These are phyloP conservation scores for Meripilus lineatus DNA, from an alignment of 1,284 basidiomycete species.

Conservation along the genomic window DNA sequence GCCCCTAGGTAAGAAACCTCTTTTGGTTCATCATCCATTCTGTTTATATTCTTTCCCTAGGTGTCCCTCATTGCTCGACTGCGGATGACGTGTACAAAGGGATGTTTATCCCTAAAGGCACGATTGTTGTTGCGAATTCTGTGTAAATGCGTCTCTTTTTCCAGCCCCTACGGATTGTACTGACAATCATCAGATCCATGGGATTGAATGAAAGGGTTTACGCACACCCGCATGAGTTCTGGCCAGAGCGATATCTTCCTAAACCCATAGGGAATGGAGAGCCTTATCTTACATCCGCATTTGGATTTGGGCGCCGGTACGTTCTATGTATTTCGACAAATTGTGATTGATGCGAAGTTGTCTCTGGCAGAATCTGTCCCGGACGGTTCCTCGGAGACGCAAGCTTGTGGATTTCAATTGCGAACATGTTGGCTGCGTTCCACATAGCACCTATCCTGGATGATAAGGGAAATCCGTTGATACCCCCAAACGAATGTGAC, in stretches of 20 bases:
- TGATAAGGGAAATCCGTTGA: conserved; percentile 7
- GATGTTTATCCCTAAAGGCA: conserved; percentile 21
- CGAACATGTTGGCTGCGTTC: conserved; percentile 16
- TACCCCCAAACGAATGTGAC: neutral
- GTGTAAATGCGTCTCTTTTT: conserved; percentile 13
- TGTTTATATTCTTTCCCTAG: conserved; percentile 7
- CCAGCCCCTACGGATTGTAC: neutral
- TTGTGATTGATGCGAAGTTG: too few relatives aligned
- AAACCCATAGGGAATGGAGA: neutral
- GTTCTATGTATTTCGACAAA: too few relatives aligned
- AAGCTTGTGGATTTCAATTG: conserved; percentile 16
- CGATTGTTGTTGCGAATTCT: conserved; percentile 19
- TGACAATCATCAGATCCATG: neutral
- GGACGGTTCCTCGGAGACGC: conserved; percentile 17
- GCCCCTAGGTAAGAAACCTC: conserved; percentile 4
- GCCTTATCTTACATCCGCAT: neutral
- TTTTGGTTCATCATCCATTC: neutral
- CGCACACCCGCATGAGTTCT: conserved; percentile 5
- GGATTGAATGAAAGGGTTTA: conserved; percentile 6
- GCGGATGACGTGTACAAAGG: conserved; percentile 20
- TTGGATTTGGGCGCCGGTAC: neutral
- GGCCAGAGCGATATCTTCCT: conserved; percentile 2
- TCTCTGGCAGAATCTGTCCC: conserved; percentile 14
- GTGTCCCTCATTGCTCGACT: conserved; percentile 20
- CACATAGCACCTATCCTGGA: conserved; percentile 13